A percentile compares a stretch with the other conserved stretches of the same genome.
phyloP scores from a whole-genome alignment of 768 basidiomycete species.

The Collybiopsis luxurians region DNA sequence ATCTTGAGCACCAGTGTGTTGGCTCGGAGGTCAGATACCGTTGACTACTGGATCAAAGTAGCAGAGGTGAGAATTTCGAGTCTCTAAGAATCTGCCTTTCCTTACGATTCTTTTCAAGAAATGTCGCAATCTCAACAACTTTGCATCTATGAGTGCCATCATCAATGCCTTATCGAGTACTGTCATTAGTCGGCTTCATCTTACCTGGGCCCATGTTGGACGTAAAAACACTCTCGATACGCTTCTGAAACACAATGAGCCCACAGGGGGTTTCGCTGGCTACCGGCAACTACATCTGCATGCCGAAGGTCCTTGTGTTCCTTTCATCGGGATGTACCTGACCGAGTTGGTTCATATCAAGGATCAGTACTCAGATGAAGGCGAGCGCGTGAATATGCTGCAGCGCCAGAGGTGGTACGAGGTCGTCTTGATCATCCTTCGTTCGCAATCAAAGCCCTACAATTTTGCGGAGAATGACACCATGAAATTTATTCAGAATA shows the following conservation, averaged over 20 bases:
- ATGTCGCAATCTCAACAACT: constrained; percentile 63
- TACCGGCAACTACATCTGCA: constrained; percentile 50
- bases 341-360: constrained; percentile 56
- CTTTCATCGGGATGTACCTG: constrained; percentile 63
- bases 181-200: constrained; percentile 51
- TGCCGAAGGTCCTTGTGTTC: constrained; percentile 61
- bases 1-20: constrained; percentile 51
- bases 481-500: constrained; percentile 43
- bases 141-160: constrained; percentile 66
- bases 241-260: constrained; percentile 56
- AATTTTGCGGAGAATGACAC: constrained; percentile 44
- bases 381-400: constrained; percentile 44
- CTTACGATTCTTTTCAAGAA: constrained; percentile 40
- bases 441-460: constrained; percentile 54
- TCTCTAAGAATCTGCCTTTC: not conserved
- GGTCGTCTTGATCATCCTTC: constrained; percentile 51
- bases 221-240: constrained; percentile 49
- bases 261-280: constrained; percentile 52
- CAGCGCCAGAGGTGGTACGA: constrained; percentile 59
- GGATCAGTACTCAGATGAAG: constrained; percentile 46
- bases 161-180: constrained; percentile 60
- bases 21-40: constrained; percentile 51
- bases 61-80: constrained; percentile 56
- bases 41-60: constrained; percentile 77
- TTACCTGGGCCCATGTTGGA: constrained; percentile 66